Evolutionary conservation across 208 protist species (phyloP).

Genomic region (Wallacemonas rigidus): DNA sequence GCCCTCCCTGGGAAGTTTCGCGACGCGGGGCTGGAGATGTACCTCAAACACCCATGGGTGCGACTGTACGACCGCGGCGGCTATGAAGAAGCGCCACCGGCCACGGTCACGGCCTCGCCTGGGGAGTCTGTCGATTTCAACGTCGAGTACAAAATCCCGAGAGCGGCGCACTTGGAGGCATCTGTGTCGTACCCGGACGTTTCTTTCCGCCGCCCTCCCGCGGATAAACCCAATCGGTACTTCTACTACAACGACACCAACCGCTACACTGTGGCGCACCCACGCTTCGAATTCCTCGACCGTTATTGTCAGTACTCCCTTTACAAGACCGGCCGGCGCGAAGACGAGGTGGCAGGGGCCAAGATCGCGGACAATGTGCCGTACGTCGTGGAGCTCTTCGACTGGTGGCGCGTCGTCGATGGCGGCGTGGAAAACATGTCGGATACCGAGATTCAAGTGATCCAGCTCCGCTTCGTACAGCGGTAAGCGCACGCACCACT

Average conservation of each 20-base stretch:
- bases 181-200: slow-evolving; percentile 28
- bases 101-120: slow-evolving; percentile 21
- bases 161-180: slow-evolving; percentile 40
- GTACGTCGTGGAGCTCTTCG: slow-evolving; percentile 52
- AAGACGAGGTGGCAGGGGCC: slow-evolving; percentile 39
- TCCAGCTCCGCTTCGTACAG: slow-evolving; percentile 56
- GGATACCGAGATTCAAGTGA: slow-evolving; percentile 80
- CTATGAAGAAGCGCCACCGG: slow-evolving; percentile 50
- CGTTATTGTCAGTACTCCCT: slow-evolving; percentile 85
- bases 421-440: slow-evolving; percentile 53
- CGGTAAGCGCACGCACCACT: neutral
- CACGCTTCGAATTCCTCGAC: slow-evolving; percentile 78
- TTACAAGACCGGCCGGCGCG: slow-evolving; percentile 66
- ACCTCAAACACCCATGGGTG: slow-evolving; percentile 56
- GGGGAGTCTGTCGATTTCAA: slow-evolving; percentile 52
- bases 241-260: slow-evolving; percentile 74
- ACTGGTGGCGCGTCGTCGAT: slow-evolving; percentile 67
- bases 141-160: slow-evolving; percentile 56
- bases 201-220: slow-evolving; percentile 54
- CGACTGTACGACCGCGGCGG: slow-evolving; percentile 68
- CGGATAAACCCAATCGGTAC: slow-evolving; percentile 33
- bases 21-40: slow-evolving; percentile 68
- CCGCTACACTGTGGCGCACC: slow-evolving; percentile 62
- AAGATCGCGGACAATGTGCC: slow-evolving; percentile 25
- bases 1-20: slow-evolving; percentile 49